Evolutionary conservation across 306 rosid genomes (phyloP).

Genomic region (Elaeagnus macrophylla): DNA sequence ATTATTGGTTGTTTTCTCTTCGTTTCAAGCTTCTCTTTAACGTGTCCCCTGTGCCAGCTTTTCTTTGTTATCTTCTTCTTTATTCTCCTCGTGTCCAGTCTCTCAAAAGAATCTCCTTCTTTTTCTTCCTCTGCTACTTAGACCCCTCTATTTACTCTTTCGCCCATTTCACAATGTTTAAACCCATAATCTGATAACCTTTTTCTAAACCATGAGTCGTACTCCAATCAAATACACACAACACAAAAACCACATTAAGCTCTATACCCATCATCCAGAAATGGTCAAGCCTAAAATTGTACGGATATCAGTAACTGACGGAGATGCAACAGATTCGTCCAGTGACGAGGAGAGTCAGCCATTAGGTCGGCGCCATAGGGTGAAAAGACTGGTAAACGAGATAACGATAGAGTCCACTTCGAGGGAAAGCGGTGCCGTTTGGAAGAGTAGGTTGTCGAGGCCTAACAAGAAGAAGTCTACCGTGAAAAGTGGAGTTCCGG

Average conservation of each 20-base stretch:
- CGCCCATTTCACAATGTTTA: not conserved
- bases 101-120: too few species aligned
- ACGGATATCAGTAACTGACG: slow-evolving; percentile 55
- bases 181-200: slow-evolving; percentile 19
- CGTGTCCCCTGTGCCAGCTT: slow-evolving; percentile 29
- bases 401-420: slow-evolving; percentile 41
- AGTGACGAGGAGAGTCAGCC: slow-evolving; percentile 37
- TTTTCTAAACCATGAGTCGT: slow-evolving; percentile 14
- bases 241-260: slow-evolving; percentile 40
- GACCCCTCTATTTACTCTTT: not conserved
- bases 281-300: slow-evolving; percentile 31
- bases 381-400: slow-evolving; percentile 55
- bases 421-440: slow-evolving; percentile 14
- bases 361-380: slow-evolving; percentile 33
- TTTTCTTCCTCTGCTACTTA: too few species aligned
- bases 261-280: slow-evolving; percentile 10
- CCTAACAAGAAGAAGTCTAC: slow-evolving; percentile 11
- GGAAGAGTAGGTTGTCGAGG: slow-evolving; percentile 26
- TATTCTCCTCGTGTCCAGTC: slow-evolving; percentile 30
- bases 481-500: not conserved
- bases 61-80: slow-evolving; percentile 23
- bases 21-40: slow-evolving; percentile 43
- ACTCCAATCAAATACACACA: slow-evolving; percentile 36
- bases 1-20: slow-evolving; percentile 22
- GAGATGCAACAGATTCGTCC: slow-evolving; percentile 79